Base-by-base conservation (phyloP, 495 filamentous ascomycete species). In the Bacidia gigantensis region DNA sequence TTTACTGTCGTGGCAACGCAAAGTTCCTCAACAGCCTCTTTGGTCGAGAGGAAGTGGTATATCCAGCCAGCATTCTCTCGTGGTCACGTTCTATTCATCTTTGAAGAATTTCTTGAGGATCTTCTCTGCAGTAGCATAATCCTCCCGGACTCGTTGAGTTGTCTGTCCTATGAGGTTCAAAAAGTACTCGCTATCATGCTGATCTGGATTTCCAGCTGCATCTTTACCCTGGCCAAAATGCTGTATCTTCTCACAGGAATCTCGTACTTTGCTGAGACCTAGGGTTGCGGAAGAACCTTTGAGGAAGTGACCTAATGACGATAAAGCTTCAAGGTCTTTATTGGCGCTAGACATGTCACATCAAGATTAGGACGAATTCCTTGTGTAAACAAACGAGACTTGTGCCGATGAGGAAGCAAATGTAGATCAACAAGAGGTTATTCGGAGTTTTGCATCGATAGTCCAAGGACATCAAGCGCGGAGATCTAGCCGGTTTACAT, bases 211-310 rank as follows among this genome's bases (percentile, higher is more conserved):
- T n/a, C 89, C 88, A 17, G 79, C 80, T 46, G 89, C 82, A 56
- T 87, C 88, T 64, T 86, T 83, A 49, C 72, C 71, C 58, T 80
- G 79, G 43, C 93, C 92, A 60, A 80, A 93, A 63, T 96, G 83
- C 65, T 98, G 92, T 59, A 98, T 95, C 73, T 93, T 86, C 67
- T 96, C 90, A 65, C 92, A 98, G 50, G 76, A 80, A 59, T 96
- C 89, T 64, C 87, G 87, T 62, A 98, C 84, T 69, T 94, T 93
- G 59, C 72, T 86, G 38, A 98, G 77, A 21, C 92, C 92, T 47
- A 98, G 79, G 5, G 93, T 97, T 18, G 92, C 92, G 10, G 90
- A 95, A n/a, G 90, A 96, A 38, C 92, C 92, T 68, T 98, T 98
- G 50, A 98, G 72, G 71, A 95, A 98, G 68, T 98, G 92, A 22